Conservation (phyloP, 805 yeast species). For the Danielozyma ontarioensis region DNA sequence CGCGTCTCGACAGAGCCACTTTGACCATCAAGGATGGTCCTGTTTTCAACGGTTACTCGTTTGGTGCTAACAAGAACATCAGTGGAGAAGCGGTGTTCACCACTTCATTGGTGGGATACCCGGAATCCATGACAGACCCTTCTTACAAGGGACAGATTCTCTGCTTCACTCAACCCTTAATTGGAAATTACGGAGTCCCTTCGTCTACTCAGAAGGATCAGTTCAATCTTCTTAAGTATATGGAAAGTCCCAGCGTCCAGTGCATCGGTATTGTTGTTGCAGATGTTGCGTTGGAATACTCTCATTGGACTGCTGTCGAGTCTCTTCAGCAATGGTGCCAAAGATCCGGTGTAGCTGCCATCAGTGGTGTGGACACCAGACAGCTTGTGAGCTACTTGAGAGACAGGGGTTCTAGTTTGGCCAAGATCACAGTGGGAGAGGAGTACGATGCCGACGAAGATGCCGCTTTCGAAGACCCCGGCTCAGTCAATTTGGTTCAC, state of each 20-base stretch:
- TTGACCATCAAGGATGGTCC: slow-evolving; percentile 91
- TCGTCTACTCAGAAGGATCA: slow-evolving; percentile 75
- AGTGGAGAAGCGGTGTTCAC: slow-evolving; percentile 98
- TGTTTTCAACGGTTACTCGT: slow-evolving; percentile 85
- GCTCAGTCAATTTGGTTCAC: slow-evolving; percentile 81
- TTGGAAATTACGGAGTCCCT: slow-evolving; percentile 98
- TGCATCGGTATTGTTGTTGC: slow-evolving; percentile 96
- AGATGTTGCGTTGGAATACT: slow-evolving; percentile 89
- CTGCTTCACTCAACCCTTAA: slow-evolving; percentile 93
- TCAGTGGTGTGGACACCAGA: slow-evolving; percentile 97
- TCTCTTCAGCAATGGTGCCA: slow-evolving; percentile 93
- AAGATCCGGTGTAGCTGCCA: slow-evolving; percentile 90
- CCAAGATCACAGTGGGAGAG: slow-evolving; percentile 84
- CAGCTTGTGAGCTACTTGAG: slow-evolving; percentile 87
- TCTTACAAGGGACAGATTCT: slow-evolving; percentile 95
- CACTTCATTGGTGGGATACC: slow-evolving; percentile 96
- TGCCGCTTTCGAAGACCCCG: slow-evolving; percentile 88
- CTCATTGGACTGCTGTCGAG: slow-evolving; percentile 99
- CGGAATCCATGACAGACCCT: slow-evolving; percentile 99
- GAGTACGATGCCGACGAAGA: slow-evolving; percentile 89
- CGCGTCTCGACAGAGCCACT: slow-evolving; percentile 72
- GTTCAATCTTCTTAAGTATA: slow-evolving; percentile 78
- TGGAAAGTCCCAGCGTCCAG: slow-evolving; percentile 88
- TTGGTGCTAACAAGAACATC: slow-evolving; percentile 89
- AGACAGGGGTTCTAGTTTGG: slow-evolving; percentile 94